These are phyloP conservation scores for Sporothrix schenckii DNA, from an alignment of 2,329 filamentous ascomycete species.

Conservation along the genomic window DNA sequence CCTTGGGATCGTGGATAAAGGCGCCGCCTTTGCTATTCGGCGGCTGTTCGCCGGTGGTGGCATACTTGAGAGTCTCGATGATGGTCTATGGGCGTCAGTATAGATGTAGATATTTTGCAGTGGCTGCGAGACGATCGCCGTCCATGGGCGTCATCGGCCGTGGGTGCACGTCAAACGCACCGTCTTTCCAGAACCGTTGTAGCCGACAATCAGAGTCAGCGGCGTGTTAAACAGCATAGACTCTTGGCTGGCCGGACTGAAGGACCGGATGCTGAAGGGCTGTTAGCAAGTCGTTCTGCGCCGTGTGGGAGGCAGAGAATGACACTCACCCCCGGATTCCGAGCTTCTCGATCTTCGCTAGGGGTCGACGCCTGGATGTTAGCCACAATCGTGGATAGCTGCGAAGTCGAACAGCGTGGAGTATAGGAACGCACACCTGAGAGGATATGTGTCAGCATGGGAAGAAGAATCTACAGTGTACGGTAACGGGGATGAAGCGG, in stretches of 20 bases:
- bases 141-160: not conserved
- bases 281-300: conserved; percentile 11
- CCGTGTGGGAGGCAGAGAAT: not conserved
- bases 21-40: conserved; percentile 88
- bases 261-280: conserved; percentile 65
- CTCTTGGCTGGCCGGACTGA: conserved; percentile 73
- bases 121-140: not conserved
- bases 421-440: not conserved
- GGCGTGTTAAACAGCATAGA: conserved; percentile 87
- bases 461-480: not conserved
- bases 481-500: not conserved
- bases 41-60: conserved; percentile 88
- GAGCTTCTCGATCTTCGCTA: conserved; percentile 39
- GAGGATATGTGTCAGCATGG: not conserved
- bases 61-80: conserved; percentile 98
- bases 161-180: conserved; percentile 27
- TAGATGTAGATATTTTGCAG: not conserved
- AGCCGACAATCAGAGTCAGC: conserved; percentile 92
- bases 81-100: conserved; percentile 61
- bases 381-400: not conserved
- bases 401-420: not conserved
- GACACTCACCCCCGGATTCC: conserved; percentile 37
- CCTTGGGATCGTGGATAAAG: conserved; percentile 96
- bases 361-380: not conserved
- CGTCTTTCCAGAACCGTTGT: conserved; percentile 97